Evolutionary conservation across 257 asterid genomes (phyloP).

Genomic region (Solanum virginianum): DNA sequence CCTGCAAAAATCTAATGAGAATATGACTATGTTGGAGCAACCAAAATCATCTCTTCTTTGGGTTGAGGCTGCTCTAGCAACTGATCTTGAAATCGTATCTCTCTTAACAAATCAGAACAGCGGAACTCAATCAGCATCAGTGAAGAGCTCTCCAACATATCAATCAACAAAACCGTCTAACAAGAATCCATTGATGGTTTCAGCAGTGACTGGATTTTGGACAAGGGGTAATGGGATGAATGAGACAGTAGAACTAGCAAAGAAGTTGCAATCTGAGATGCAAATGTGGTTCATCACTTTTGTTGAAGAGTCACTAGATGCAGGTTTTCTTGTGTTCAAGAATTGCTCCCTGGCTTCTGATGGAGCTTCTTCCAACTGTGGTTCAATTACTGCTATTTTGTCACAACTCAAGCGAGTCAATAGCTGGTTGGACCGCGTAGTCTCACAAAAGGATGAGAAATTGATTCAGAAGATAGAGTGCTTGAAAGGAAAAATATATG

Average conservation of each 20-base stretch:
- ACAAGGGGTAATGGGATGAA: conserved; percentile 57
- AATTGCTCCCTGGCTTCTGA: conserved; percentile 11
- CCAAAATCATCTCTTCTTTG: conserved; percentile 67
- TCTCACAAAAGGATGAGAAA: conserved; percentile 35
- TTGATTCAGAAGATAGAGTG: conserved; percentile 57
- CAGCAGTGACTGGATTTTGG: conserved; percentile 44
- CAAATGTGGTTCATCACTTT: conserved; percentile 69
- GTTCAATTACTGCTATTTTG: conserved; percentile 59
- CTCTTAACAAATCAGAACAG: conserved; percentile 62
- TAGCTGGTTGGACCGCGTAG: conserved; percentile 71
- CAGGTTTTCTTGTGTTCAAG: conserved; percentile 65
- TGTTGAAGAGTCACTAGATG: conserved; percentile 68
- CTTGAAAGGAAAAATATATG: conserved; percentile 68
- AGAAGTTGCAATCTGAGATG: conserved; percentile 62
- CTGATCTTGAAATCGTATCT: conserved; percentile 87
- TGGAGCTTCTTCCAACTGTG: conserved; percentile 28
- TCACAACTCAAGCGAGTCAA: conserved; percentile 89
- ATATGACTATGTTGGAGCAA: conserved; percentile 18
- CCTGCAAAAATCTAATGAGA: conserved; percentile 16
- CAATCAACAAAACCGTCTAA: conserved; percentile 4
- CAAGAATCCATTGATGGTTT: conserved; percentile 12
- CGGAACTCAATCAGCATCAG: conserved; percentile 23
- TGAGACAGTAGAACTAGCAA: conserved; percentile 56
- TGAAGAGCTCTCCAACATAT: conserved; percentile 27
- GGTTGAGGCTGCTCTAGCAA: conserved; percentile 99